Base-by-base conservation (phyloP, 2,329 filamentous ascomycete genomes). In the Orbilia oligospora region DNA sequence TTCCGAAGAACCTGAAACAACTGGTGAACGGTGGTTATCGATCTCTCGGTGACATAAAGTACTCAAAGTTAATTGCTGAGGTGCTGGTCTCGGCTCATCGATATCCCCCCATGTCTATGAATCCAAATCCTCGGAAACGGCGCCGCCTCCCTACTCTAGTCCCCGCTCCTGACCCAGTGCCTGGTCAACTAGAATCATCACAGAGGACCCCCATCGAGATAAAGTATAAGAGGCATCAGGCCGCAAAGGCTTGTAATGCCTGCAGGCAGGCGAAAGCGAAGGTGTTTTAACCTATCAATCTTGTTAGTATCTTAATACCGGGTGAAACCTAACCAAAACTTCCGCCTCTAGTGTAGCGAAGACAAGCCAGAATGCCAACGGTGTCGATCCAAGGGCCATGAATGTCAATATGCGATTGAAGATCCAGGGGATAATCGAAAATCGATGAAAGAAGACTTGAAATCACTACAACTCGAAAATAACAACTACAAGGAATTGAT, bases 251-350 rank as follows among this genome's bases (percentile, higher is more conserved):
- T 2, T 69, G 49, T 24, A 44, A 58, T 22, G 3, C 36, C 14
- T 69, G 65, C 36, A 69, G 24, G 65, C 20, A 69, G 20, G 30
- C 36, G 14, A 69, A 69, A 27, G 48, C 36, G 8, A 69, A 69
- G 51, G 65, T 69, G 36, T 27, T 8, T 44, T 44, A 14, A 51
- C 30, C 12, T 22, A 22, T 41, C 14, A 38, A 12, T 10, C n/a
- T n/a, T n/a, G n/a, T n/a, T n/a, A n/a, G n/a, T 46, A 70, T 69
- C 9, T 16, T 70, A n/a, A 44, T 38, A 22, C n/a, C 3, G 9
- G 1, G 14, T 10, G 27, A 44, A 16, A 44, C n/a, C 36, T 27
- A 61, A 61, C 33, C 4, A 38, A 6, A 16, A 6, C 6, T 16
- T n/a, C 3, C 5, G n/a, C 10, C 16, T 6, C 30, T 20, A 63